Evolutionary conservation across 139 green algal species (phyloP).

Genomic region (Coelastrella sp.): DNA sequence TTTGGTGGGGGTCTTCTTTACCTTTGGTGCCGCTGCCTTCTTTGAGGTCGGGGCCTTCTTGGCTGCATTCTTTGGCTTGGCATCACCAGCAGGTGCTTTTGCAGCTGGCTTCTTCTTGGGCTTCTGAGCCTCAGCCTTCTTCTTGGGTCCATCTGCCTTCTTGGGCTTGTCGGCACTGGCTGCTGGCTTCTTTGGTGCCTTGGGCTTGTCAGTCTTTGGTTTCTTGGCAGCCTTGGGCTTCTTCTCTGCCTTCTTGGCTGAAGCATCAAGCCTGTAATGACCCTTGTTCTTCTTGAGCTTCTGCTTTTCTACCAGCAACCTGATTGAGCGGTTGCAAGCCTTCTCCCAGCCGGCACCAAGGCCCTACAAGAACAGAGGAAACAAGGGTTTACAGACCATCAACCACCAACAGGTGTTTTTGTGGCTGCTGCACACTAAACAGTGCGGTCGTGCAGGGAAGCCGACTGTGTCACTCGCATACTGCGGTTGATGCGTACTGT

Average conservation of each 20-base stretch:
- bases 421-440: too few species aligned
- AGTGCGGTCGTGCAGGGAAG: too few species aligned
- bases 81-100: constrained; percentile 26
- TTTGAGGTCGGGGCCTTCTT: constrained; percentile 40
- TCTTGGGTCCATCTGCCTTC: constrained; percentile 47
- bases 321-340: constrained; percentile 62
- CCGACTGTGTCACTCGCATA: too few species aligned
- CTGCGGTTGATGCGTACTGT: too few species aligned
- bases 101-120: background rate
- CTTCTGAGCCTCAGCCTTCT: constrained; percentile 46
- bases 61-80: constrained; percentile 12
- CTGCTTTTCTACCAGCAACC: constrained; percentile 62
- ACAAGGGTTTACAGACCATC: too few species aligned
- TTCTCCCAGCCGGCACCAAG: constrained; percentile 68
- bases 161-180: constrained; percentile 22
- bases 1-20: constrained; percentile 41
- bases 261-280: constrained; percentile 79
- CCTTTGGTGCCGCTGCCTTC: constrained; percentile 45
- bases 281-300: constrained; percentile 86
- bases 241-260: constrained; percentile 52
- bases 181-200: constrained; percentile 8
- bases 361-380: constrained; percentile 4
- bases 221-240: constrained; percentile 41
- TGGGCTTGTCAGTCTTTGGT: constrained; percentile 14
- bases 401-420: too few species aligned